These are phyloP conservation scores for Trichoderma guizhouense DNA, from an alignment of 2,329 filamentous ascomycete genomes.

Conservation along the genomic window DNA sequence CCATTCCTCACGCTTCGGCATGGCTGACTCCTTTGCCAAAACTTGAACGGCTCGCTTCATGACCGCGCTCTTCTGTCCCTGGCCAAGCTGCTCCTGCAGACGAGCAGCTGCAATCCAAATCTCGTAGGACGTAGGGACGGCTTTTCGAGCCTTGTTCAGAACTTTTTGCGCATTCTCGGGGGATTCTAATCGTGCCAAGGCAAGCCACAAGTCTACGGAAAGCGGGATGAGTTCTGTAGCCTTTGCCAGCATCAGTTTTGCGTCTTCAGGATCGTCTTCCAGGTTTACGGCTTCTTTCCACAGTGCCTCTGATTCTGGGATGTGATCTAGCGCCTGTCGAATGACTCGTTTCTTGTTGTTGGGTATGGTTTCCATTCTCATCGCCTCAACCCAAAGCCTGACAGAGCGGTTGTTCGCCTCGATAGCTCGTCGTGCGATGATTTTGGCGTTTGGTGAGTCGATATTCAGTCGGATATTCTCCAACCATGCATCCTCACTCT, in stretches of 20 bases:
- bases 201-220: constrained; percentile 93
- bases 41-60: constrained; percentile 93
- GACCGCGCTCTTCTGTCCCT: constrained; percentile 75
- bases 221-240: constrained; percentile 93
- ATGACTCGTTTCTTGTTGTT: constrained; percentile 90
- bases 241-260: constrained; percentile 83
- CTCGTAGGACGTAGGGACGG: constrained; percentile 86
- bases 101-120: constrained; percentile 95
- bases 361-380: constrained; percentile 80
- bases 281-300: constrained; percentile 98
- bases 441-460: constrained; percentile 86
- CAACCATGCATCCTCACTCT: constrained; percentile 92
- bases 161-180: constrained; percentile 93
- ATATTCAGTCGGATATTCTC: constrained; percentile 88
- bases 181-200: constrained; percentile 82
- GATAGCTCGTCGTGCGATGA: constrained; percentile 91
- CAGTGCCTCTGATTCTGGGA: constrained; percentile 90
- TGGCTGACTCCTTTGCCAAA: constrained; percentile 84
- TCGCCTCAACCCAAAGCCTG: constrained; percentile 89
- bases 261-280: constrained; percentile 86
- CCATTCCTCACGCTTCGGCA: constrained; percentile 98
- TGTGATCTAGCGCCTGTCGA: constrained; percentile 84
- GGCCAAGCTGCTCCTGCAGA: constrained; percentile 82
- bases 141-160: constrained; percentile 90
- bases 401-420: constrained; percentile 88